Evolutionary conservation across 2,329 filamentous ascomycete species (phyloP), one percentile per base, ranked within the genome.

Genomic region (Penicillium oxalicum): DNA sequence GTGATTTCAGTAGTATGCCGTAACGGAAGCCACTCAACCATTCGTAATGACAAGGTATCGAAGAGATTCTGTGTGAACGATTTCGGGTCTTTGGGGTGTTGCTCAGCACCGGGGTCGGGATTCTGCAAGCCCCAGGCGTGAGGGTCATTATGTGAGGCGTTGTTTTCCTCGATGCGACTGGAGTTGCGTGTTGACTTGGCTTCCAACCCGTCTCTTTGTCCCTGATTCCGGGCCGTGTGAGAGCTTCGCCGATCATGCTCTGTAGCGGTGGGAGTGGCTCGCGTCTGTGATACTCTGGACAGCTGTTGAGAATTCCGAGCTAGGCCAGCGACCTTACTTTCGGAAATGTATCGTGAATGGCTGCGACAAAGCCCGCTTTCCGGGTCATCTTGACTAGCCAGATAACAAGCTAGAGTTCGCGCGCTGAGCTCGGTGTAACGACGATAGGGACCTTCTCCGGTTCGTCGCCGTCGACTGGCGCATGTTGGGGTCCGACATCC

Each of bases 371-470:
- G 72, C 2, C 80, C 81, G 49, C 72, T 76, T 53, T 88, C 83
- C 0, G 89, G 82, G 55, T 93, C 82, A 59, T 91, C 86, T 62
- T 89, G 83, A 60, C 85, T 87, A 8, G 89, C 88, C 44, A 95
- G 77, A 61, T 87, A 88, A 48, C 88, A 80, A 9, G 90, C 90
- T 29, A 95, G 71, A 1, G 87, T 88, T 60, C 88, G 81, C 7
- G 90, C 89, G 61, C 88, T 95, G 40, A 89, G 82, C 24, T 85
- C 79, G 49, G 86, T 95, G 60, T 91, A 93, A 61, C 85, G 80
- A 52, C 88, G 83, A 58, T 89, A 79, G 2, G 88, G 88, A 0
- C 79, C 79, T 54, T 81, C 81, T 32, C 81, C 78, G 36, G 84
- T 72, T 56, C 86, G 80, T 67, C 80, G 86, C 47, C 87, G 82